Percentiles rank a stretch among this genome's conserved stretches.
These are phyloP conservation scores for Prosopis cineraria DNA, from an alignment of 306 rosid genomes.

Conservation along the genomic window DNA sequence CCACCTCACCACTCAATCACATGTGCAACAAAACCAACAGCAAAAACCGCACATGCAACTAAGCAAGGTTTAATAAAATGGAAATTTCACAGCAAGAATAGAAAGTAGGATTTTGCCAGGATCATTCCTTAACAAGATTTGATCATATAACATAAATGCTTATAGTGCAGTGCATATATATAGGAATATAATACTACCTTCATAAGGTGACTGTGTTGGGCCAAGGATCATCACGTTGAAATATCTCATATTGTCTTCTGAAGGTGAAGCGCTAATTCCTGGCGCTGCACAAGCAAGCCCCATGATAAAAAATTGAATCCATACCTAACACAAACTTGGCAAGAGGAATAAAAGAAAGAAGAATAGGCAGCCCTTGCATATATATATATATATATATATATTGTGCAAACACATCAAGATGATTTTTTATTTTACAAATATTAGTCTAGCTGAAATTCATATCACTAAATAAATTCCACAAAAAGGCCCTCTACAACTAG, in stretches of 20 bases:
- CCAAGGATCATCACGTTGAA: slow-evolving; percentile 98
- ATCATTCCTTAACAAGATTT: neutral
- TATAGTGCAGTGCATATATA: neutral
- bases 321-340: neutral
- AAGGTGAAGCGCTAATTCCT: slow-evolving; percentile 95
- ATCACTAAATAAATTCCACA: neutral
- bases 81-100: neutral
- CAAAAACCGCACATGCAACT: neutral
- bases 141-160: neutral
- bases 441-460: neutral
- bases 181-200: slow-evolving; percentile 60
- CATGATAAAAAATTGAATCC: slow-evolving; percentile 21
- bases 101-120: neutral
- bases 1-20: slow-evolving; percentile 1
- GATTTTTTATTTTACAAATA: neutral
- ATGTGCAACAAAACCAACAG: slow-evolving; percentile 2
- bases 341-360: slow-evolving; percentile 1
- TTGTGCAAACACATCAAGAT: neutral
- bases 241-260: slow-evolving; percentile 92
- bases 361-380: neutral
- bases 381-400: too few relatives aligned
- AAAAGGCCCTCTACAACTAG: neutral
- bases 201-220: slow-evolving; percentile 92
- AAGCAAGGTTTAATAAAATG: neutral
- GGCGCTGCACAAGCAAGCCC: slow-evolving; percentile 66